These are phyloP conservation scores for Alternaria metachromatica DNA, from an alignment of 2,329 filamentous ascomycete genomes.

Conservation along the genomic window DNA sequence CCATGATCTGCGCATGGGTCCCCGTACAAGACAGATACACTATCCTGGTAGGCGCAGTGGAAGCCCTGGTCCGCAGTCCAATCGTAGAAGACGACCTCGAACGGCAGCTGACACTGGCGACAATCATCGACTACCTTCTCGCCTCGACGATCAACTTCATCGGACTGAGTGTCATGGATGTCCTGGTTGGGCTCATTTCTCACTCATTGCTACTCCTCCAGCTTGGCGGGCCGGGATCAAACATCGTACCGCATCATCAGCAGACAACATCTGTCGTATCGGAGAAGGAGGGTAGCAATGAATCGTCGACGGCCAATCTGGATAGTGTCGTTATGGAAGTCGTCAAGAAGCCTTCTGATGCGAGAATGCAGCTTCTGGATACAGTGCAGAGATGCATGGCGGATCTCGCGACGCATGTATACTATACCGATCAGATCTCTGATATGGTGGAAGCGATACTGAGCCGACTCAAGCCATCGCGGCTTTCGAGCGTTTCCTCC, in stretches of 20 bases:
- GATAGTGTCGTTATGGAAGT: conserved; percentile 48
- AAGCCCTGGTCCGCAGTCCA: conserved; percentile 72
- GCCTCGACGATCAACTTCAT: conserved; percentile 92
- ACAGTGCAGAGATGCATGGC: conserved; percentile 84
- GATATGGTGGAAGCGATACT: conserved; percentile 91
- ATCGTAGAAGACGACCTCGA: conserved; percentile 74
- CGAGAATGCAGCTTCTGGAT: conserved; percentile 68
- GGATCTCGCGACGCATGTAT: conserved; percentile 91
- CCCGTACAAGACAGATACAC: conserved; percentile 94
- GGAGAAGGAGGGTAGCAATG: conserved; percentile 27
- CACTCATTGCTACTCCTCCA: conserved; percentile 82
- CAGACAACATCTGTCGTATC: conserved; percentile 38
- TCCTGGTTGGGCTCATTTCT: conserved; percentile 82
- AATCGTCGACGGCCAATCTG: conserved; percentile 25
- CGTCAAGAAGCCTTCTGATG: conserved; percentile 57
- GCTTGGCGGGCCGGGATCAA: conserved; percentile 57
- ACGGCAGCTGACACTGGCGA: conserved; percentile 76
- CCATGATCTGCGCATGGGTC: conserved; percentile 82
- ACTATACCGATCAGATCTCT: conserved; percentile 94
- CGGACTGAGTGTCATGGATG: conserved; percentile 94
- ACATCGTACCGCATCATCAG: conserved; percentile 49
- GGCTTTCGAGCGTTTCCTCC: conserved; percentile 52
- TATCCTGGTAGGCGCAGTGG: conserved; percentile 82
- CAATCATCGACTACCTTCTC: conserved; percentile 81
- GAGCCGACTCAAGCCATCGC: conserved; percentile 73